Percentiles rank a stretch among this genome's conserved stretches.
phyloP scores from a whole-genome alignment of 805 yeast genomes.

The Saccharomyces paradoxus region DNA sequence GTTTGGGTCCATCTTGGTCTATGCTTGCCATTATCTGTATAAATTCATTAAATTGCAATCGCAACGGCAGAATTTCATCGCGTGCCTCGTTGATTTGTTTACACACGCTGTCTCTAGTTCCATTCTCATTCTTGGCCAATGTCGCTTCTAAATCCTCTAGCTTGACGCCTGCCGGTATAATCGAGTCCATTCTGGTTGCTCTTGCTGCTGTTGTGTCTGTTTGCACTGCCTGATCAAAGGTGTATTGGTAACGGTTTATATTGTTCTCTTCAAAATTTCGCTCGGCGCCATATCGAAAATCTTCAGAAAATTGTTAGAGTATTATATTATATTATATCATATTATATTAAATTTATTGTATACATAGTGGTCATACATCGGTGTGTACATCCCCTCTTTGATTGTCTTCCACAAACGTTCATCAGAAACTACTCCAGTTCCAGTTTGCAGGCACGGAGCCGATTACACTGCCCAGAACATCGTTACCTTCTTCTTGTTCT shows the following conservation, averaged over 20 bases:
- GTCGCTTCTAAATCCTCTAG: not conserved
- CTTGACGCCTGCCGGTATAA: not conserved
- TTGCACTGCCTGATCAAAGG: not conserved
- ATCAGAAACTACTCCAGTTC: conserved; percentile 68
- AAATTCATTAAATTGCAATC: conserved; percentile 23
- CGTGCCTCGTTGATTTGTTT: not conserved
- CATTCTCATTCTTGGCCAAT: not conserved
- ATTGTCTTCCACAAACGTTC: not conserved
- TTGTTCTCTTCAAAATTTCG: not conserved
- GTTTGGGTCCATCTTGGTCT: conserved; percentile 5
- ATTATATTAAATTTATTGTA: not conserved
- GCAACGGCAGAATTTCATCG: conserved; percentile 1
- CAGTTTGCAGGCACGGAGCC: conserved; percentile 64
- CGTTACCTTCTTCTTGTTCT: conserved; percentile 7
- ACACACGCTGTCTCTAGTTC: not conserved
- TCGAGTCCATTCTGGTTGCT: not conserved
- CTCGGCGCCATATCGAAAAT: not conserved
- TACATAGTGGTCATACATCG: not conserved
- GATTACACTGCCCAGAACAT: conserved; percentile 26
- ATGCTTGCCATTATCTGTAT: conserved; percentile 18
- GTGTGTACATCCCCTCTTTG: not conserved
- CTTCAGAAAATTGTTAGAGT: not conserved
- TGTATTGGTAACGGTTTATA: not conserved
- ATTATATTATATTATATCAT: not conserved
- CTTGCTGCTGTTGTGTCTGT: not conserved